These are phyloP conservation scores for Euphorbia neoarborescens DNA, from an alignment of 441 rosid species.

Conservation along the genomic window DNA sequence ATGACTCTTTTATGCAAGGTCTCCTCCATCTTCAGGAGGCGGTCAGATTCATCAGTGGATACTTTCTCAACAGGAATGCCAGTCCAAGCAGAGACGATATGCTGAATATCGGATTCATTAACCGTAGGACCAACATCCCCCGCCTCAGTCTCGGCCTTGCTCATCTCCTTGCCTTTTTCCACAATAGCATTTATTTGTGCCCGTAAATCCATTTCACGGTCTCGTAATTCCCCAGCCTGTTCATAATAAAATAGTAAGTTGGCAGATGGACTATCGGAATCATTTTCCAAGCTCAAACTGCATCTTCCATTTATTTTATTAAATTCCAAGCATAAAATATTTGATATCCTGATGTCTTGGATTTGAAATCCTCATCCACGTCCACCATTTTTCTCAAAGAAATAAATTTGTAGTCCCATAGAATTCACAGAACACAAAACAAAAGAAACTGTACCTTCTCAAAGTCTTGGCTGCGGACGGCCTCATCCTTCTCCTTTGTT, in stretches of 20 bases:
- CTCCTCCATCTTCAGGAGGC: slow-evolving; percentile 91
- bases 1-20: slow-evolving; percentile 82
- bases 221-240: slow-evolving; percentile 94
- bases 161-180: slow-evolving; percentile 90
- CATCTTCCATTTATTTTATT: background rate
- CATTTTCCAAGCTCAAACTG: background rate
- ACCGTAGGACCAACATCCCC: slow-evolving; percentile 83
- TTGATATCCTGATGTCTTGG: background rate
- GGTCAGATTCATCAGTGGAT: slow-evolving; percentile 86
- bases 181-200: slow-evolving; percentile 75
- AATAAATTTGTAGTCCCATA: background rate
- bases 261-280: background rate
- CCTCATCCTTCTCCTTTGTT: slow-evolving; percentile 91
- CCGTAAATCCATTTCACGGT: slow-evolving; percentile 88
- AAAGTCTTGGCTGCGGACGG: slow-evolving; percentile 90
- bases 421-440: background rate
- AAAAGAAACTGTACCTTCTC: slow-evolving; percentile 53
- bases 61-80: slow-evolving; percentile 98
- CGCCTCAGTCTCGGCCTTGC: slow-evolving; percentile 83
- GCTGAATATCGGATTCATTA: slow-evolving; percentile 82
- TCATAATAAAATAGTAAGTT: slow-evolving; percentile 5
- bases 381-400: background rate
- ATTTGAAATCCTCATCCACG: background rate
- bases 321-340: background rate
- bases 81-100: slow-evolving; percentile 90